Base-by-base conservation (phyloP, 495 filamentous ascomycete species). In the Elaphomyces granulatus region DNA sequence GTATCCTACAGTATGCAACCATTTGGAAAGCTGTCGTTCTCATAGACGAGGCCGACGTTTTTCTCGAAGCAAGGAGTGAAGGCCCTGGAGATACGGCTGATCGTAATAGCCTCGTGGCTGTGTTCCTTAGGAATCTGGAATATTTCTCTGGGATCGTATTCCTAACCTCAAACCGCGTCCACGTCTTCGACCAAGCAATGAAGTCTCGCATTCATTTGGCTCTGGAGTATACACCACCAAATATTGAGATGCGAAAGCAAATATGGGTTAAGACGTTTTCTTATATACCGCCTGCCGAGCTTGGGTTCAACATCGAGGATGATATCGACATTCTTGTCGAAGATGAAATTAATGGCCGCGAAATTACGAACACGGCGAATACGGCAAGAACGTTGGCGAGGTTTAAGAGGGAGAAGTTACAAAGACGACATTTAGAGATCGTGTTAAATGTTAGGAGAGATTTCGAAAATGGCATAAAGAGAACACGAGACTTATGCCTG, bases 11-110 rank as follows among this genome's bases (percentile, higher is more conserved):
- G 31, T 59, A 75, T 18, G 63, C 63, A 3, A 45, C 56, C 1
- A 54, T 55, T 1, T 77, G 71, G 71, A 66, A 64, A 3, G 68
- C 66, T 6, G 60, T 77, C 9, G 46, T 76, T 8, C 61, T 78
- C 3, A 51, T 70, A 8, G 65, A 70, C 40, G 65, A 68, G 36
- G 65, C 65, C 9, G 66, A 70, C 38, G 53, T 67, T 7, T 68
- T 67, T 26, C 56, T 68, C 46, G 58, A 68, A 46, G 42, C 50
- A 4, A 59, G 64, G 12, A 49, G 44, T 21, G 39, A 50, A 2
- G 23, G 12, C 12, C 12, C 23, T 12, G 6, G 6, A 6, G 23
- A 28, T 12, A 12, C 23, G 6, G 40, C 46, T 16, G 54, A 61
- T 37, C 54, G 63, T 3, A 68, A 70, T 44, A 56, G 53, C 15